phyloP scores from a whole-genome alignment of 495 filamentous ascomycete genomes.

The Penicillium robsamsonii region DNA sequence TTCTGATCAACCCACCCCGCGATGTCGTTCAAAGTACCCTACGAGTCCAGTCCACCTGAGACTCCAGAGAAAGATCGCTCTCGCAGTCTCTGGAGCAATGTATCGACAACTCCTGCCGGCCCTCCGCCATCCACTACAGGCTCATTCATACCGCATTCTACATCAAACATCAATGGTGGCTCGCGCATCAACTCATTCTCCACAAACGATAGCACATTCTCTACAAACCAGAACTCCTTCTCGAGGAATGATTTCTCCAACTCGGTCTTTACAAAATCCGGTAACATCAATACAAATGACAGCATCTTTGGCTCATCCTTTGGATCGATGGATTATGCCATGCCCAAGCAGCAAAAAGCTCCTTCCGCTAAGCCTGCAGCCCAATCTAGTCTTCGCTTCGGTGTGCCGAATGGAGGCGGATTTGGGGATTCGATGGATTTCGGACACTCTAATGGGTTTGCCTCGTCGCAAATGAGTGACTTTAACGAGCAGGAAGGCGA shows the following conservation, averaged over 20 bases:
- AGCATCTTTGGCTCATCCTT: slow-evolving; percentile 46
- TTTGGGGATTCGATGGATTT: slow-evolving; percentile 40
- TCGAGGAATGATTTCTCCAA: slow-evolving; percentile 20
- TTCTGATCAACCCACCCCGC: slow-evolving; percentile 15
- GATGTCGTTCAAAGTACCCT: slow-evolving; percentile 43
- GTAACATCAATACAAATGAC: slow-evolving; percentile 41
- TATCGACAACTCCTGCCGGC: slow-evolving; percentile 76
- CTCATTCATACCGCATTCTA: slow-evolving; percentile 74
- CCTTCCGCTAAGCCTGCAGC: slow-evolving; percentile 23
- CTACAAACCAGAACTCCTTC: slow-evolving; percentile 1
- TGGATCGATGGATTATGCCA: slow-evolving; percentile 37
- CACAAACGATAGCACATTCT: slow-evolving; percentile 24
- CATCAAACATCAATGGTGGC: slow-evolving; percentile 62
- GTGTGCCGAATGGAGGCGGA: slow-evolving; percentile 41
- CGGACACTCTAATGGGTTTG: slow-evolving; percentile 30
- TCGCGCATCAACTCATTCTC: slow-evolving; percentile 50
- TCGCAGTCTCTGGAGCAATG: slow-evolving; percentile 45
- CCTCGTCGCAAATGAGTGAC: slow-evolving; percentile 34
- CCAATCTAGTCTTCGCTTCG: slow-evolving; percentile 36
- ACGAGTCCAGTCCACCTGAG: slow-evolving; percentile 38
- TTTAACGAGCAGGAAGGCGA: slow-evolving; percentile 36
- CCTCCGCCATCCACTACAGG: slow-evolving; percentile 65
- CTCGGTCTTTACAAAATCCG: slow-evolving; percentile 42
- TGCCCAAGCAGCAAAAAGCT: slow-evolving; percentile 33
- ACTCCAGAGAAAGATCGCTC: slow-evolving; percentile 45